These are phyloP conservation scores for Corinectria fuckeliana DNA, from an alignment of 2,329 filamentous ascomycete species.

Conservation along the genomic window DNA sequence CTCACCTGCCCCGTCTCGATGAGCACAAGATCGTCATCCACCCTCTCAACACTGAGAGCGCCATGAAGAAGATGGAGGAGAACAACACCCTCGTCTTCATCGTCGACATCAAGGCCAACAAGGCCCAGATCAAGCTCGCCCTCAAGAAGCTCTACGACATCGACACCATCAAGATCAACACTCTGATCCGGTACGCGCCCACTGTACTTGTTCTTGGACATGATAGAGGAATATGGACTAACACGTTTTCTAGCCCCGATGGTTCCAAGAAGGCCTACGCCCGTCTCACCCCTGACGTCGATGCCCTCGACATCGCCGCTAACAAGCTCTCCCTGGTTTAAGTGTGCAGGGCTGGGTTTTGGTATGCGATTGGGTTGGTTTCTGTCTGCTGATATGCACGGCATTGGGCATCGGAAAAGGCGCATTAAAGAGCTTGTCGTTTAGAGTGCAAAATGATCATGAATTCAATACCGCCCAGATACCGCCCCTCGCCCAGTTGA, in stretches of 20 bases:
- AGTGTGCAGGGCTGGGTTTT: slow-evolving; percentile 52
- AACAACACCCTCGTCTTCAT: slow-evolving; percentile 99
- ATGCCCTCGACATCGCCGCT: slow-evolving; percentile 98
- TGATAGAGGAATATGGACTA: slow-evolving; percentile 21
- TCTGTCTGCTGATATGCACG: slow-evolving; percentile 48
- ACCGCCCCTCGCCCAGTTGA: slow-evolving; percentile 19
- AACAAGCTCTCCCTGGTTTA: slow-evolving; percentile 99
- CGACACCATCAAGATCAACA: slow-evolving; percentile 99
- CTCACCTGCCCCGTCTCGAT: slow-evolving; percentile 89
- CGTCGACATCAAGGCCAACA: slow-evolving; percentile 97
- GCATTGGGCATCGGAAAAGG: slow-evolving; percentile 47
- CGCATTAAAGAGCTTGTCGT: slow-evolving; percentile 45
- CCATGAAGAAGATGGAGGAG: slow-evolving; percentile 99
- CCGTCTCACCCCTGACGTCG: slow-evolving; percentile 93
- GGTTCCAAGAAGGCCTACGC: slow-evolving; percentile 99
- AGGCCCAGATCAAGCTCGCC: slow-evolving; percentile 98
- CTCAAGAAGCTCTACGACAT: slow-evolving; percentile 99
- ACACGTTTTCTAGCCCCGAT: slow-evolving; percentile 70
- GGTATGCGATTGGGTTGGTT: slow-evolving; percentile 40
- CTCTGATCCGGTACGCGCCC: slow-evolving; percentile 82
- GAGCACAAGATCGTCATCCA: slow-evolving; percentile 97
- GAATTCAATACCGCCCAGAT: slow-evolving; percentile 42
- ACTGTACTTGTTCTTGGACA: not conserved
- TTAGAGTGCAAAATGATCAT: slow-evolving; percentile 46
- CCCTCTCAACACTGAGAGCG: slow-evolving; percentile 99